phyloP scores from a whole-genome alignment of 441 rosid genomes.

The Populus trichocarpa region DNA sequence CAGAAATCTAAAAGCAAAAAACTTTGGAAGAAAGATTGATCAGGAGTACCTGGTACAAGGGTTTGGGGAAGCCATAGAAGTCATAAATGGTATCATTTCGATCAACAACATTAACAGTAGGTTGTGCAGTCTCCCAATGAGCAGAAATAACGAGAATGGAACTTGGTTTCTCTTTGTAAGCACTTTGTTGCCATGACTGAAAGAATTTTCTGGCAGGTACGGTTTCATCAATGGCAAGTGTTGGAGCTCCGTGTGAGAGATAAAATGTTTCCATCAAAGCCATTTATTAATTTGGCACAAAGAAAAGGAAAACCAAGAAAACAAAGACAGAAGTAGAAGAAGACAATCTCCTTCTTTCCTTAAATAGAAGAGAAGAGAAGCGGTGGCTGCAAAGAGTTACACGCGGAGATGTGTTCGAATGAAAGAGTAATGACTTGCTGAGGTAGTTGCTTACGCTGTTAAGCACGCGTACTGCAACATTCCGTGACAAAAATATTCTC shows the following conservation, averaged over 20 bases:
- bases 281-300: not conserved
- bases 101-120: constrained; percentile 52
- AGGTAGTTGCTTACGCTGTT: not conserved
- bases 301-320: not conserved
- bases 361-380: not conserved
- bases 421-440: not conserved
- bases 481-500: no score
- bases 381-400: not conserved
- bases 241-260: constrained; percentile 79
- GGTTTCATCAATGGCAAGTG: constrained; percentile 56
- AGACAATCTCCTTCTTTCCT: not conserved
- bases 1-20: not conserved
- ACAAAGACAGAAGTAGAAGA: not conserved
- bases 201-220: constrained; percentile 62
- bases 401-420: not conserved
- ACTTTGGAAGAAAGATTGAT: not conserved
- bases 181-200: constrained; percentile 40
- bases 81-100: constrained; percentile 63
- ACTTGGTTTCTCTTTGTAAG: constrained; percentile 42
- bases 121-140: constrained; percentile 74
- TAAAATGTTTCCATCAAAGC: constrained; percentile 45
- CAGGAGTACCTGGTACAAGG: constrained; percentile 56
- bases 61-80: constrained; percentile 65
- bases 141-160: constrained; percentile 67
- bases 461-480: not conserved